Base-by-base conservation (phyloP, 23 red algal genomes). In the Gracilaria domingensis region DNA sequence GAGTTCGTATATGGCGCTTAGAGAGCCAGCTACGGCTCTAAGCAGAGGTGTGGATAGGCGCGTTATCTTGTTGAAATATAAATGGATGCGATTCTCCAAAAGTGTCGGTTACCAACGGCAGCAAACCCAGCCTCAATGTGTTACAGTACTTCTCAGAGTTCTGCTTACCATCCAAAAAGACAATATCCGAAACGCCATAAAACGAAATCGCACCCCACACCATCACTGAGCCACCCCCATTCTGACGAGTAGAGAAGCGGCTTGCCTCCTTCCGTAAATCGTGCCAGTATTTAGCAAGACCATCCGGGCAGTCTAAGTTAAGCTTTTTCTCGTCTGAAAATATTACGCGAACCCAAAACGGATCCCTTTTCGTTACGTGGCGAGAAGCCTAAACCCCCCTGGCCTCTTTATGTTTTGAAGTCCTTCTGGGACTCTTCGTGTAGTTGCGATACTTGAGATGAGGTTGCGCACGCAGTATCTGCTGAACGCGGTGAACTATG, bases 121-220 rank as follows among this genome's bases (percentile, higher is more conserved):
- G 36, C 12, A 82, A 60, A 2, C 57, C 51, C 5, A 11, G 11
- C 5, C 42, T 11, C 42, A 45, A 45, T 45, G 42, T 45, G 5
- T 45, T 11, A 7, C 39, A 53, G 51, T 82, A 82, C 51, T 11
- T 61, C 36, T 30, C 12, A 0, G 1, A 25, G 34, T 82, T 61
- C 36, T 82, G 48, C 23, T 61, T 56, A 23, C n/a, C 48, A 36
- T 82, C 36, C 12, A 82, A 0, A 34, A 59, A 60, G 3, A 82
- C 51, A 24, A 58, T 8, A 4, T 82, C 34, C 12, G 78, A 58
- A 11, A 30, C 78, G 29, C 42, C 49, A 25, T 82, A 82, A 57
- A 55, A 33, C 2, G 39, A 82, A 58, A 82, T 35, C 34, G 78
- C 78, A 14, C 78, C 78, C 78, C 78, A 82, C 23, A 82, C 78